phyloP scores from a whole-genome alignment of 179 eudicot species.

The Silene coronaria region DNA sequence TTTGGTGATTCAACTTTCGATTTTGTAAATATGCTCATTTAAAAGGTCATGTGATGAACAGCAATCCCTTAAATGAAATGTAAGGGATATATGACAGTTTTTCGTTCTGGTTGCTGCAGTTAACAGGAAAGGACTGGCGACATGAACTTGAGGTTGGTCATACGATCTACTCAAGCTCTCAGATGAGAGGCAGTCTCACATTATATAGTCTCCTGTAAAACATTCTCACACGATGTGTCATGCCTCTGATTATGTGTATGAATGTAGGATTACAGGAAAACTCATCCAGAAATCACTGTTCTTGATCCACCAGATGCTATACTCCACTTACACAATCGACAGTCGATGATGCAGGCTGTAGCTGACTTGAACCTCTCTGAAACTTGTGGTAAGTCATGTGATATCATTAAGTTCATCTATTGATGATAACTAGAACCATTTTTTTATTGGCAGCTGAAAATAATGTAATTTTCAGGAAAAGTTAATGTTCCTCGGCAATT shows the following conservation, averaged over 20 bases:
- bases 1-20: no score
- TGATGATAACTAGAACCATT: background rate
- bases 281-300: constrained; percentile 79
- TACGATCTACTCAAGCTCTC: background rate
- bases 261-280: constrained; percentile 67
- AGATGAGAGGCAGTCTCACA: background rate
- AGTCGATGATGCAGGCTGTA: constrained; percentile 87
- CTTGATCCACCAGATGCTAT: constrained; percentile 98
- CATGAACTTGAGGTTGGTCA: constrained; percentile 74
- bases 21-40: no score
- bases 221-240: background rate
- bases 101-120: constrained; percentile 40
- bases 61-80: background rate
- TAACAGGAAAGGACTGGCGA: constrained; percentile 76
- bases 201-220: background rate
- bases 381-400: constrained; percentile 47
- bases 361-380: constrained; percentile 71
- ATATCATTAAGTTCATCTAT: background rate
- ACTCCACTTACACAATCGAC: constrained; percentile 78
- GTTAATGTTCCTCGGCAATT: constrained; percentile 66
- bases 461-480: constrained; percentile 41
- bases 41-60: background rate
- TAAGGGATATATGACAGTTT: background rate
- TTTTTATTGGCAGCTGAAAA: background rate
- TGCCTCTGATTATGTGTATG: background rate